Evolutionary conservation across 768 basidiomycete species (phyloP).

Genomic region (Rhizopogon salebrosus): DNA sequence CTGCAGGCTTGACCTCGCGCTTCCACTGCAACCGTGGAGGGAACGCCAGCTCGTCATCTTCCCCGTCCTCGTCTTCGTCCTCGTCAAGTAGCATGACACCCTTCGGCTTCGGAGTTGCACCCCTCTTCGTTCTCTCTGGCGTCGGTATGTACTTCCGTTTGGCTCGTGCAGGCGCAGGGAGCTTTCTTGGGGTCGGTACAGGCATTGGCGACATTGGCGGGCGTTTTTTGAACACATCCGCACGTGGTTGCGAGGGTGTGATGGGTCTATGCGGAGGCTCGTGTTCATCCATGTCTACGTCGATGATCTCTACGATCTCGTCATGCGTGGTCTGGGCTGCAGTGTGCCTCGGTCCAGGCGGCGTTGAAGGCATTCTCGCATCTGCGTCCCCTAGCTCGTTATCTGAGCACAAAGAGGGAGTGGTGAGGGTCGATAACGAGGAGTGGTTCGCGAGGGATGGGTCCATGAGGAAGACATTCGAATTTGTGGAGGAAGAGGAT

Average conservation of each 20-base stretch:
- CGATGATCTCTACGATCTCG: constrained; percentile 26
- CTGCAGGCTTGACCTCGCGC: not conserved
- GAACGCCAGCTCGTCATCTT: constrained; percentile 33
- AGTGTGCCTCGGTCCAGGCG: constrained; percentile 35
- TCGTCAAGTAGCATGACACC: constrained; percentile 10
- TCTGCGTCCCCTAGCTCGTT: constrained; percentile 53
- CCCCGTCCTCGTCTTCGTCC: constrained; percentile 25
- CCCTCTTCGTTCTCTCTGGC: constrained; percentile 19
- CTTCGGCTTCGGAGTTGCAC: constrained; percentile 26
- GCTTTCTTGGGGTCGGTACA: constrained; percentile 43
- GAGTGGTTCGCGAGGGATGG: not conserved
- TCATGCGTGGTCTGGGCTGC: not conserved
- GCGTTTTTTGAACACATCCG: constrained; percentile 51
- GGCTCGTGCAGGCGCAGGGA: constrained; percentile 50
- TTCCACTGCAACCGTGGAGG: constrained; percentile 15
- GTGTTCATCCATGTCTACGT: constrained; percentile 31
- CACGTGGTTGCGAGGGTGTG: constrained; percentile 10
- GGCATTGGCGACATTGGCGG: constrained; percentile 65
- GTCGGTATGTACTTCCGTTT: not conserved
- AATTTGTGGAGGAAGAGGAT: not conserved
- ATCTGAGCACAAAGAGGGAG: constrained; percentile 74
- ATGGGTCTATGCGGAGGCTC: constrained; percentile 4
- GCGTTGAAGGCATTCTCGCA: constrained; percentile 43
- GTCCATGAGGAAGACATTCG: not conserved
- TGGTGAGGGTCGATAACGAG: constrained; percentile 31